Base-by-base conservation (phyloP, 2,329 filamentous ascomycete species). In the Zymoseptoria ardabiliae region DNA sequence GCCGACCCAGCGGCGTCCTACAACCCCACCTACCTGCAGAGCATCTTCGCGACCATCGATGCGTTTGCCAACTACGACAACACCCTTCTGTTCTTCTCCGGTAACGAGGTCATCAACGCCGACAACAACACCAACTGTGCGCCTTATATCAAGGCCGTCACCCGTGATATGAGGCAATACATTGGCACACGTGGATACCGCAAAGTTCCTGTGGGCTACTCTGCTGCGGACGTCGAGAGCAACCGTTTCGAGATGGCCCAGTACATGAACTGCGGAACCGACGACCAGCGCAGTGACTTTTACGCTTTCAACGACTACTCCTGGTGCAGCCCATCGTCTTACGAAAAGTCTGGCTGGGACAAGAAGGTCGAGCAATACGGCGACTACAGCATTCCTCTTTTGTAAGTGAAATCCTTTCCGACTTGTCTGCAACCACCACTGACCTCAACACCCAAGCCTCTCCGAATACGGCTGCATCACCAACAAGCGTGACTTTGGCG, bases 381-480 rank as follows among this genome's bases (percentile, higher is more conserved):
- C 64, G 84, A 89, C 74, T 96, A 96, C 74, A 90, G 90, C 68
- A 80, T 96, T 57, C 90, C 92, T 60, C 87, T 96, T 71, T 97
- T 96, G 74, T 76, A 69, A 74, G 74, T 71, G 17, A 5, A 21
- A 49, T 2, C 7, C 35, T 25, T 22, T n/a, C 17, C 50, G 11
- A 48, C 35, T n/a, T n/a, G n/a, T n/a, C n/a, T n/a, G n/a, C n/a
- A n/a, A n/a, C 19, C 10, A 52, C n/a, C 22, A 59, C 66, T 68
- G 45, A 64, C 61, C 21, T n/a, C n/a, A n/a, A n/a, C n/a, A n/a
- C n/a, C n/a, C n/a, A n/a, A 79, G 77, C 85, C 82, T 99, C 57
- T 97, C 92, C 55, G 94, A 97, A 76, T 97, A 89, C 73, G 94
- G 94, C 63, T 99, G 94, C 81, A 87, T 84, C 76, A 88, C 83